Base-by-base conservation (phyloP, 495 filamentous ascomycete genomes). In the Lasiosphaeria miniovina region DNA sequence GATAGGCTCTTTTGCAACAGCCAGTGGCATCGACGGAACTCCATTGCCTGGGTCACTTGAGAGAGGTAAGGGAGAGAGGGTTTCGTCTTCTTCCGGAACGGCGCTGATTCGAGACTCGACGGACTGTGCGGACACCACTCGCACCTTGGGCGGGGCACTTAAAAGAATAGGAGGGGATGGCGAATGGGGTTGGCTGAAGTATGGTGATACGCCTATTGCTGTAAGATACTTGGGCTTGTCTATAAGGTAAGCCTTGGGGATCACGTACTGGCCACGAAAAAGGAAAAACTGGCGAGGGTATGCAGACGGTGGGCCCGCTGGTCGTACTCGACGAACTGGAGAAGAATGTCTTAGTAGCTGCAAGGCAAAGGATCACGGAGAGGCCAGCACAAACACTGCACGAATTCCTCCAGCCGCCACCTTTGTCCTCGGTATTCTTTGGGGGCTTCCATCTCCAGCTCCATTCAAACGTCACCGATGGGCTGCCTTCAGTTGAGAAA, bases 371-470 rank as follows among this genome's bases (percentile, higher is more conserved):
- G 45, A 15, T 55, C 38, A 54, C 50, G 31, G 1, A 55, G 36
- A 38, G 55, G 40, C 24, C 24, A 55, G 36, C 36, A 74, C 80
- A 50, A 74, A 89, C 88, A 66, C 91, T 96, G 80, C 94, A 98
- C 67, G 86, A 88, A 65, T 93, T 98, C 66, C 90, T 89, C 94
- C 94, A 98, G 32, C 94, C 94, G 43, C 90, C 91, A 46, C 88
- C 91, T 63, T 85, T 86, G 67, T 97, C 94, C 66, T 97, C 94
- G 36, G 71, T 74, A 31, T 76, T 49, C 77, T 91, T 96, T 14
- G 94, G 94, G 12, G 94, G 91, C 64, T 89, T 90, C 94, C 94
- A 98, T 77, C 84, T 90, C 94, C 94, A 98, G 17, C 86, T 86
- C 90, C 93, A 98, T 36, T 94, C 87, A 70, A 97, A 96, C 32